phyloP scores from a whole-genome alignment of 1,284 basidiomycete species.

The Melampsora larici-populina region DNA sequence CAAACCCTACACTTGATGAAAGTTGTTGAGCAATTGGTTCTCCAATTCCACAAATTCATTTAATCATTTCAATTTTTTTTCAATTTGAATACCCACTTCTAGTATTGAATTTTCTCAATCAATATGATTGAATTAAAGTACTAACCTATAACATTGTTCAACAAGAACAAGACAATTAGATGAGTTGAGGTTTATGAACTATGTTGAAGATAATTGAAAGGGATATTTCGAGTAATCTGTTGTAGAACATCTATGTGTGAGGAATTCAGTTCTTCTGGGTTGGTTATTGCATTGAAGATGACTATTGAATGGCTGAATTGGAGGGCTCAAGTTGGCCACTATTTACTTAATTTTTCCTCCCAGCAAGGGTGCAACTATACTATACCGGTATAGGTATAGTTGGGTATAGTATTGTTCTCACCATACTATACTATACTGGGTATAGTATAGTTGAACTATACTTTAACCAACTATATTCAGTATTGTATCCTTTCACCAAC shows the following conservation, averaged over 20 bases:
- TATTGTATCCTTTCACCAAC: too few relatives aligned
- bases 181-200: neutral
- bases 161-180: neutral
- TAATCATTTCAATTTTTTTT: neutral
- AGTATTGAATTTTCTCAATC: neutral
- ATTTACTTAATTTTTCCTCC: too few relatives aligned
- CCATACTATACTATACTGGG: too few relatives aligned
- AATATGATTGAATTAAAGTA: conserved; percentile 16
- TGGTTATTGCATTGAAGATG: conserved; percentile 52
- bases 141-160: neutral
- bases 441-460: too few relatives aligned
- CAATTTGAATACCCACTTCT: neutral
- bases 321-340: too few relatives aligned
- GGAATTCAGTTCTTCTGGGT: conserved; percentile 48
- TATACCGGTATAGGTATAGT: too few relatives aligned
- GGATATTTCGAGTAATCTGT: conserved; percentile 12
- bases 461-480: too few relatives aligned
- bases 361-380: too few relatives aligned
- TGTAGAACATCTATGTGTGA: conserved; percentile 39
- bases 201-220: neutral
- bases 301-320: conserved; percentile 51
- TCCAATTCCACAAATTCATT: neutral
- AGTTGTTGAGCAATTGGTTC: neutral
- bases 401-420: too few relatives aligned
- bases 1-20: neutral